phyloP scores from a whole-genome alignment of 2,329 filamentous ascomycete species.

The Claviceps purpurea region DNA sequence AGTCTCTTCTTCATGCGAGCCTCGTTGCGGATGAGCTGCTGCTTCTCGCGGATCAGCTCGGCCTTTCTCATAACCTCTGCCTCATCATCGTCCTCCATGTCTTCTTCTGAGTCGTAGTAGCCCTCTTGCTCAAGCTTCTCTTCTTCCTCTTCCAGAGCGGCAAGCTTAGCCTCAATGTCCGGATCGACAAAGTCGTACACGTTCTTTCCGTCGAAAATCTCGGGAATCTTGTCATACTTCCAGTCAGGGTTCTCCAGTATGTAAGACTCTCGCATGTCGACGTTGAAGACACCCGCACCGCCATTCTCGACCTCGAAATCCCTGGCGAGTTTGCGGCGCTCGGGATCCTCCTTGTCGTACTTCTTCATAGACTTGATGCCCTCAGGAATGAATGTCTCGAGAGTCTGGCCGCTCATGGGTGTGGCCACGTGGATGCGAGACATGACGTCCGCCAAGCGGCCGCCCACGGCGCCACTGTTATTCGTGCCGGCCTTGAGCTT shows the following conservation, averaged over 20 bases:
- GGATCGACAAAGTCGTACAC: conserved; percentile 95
- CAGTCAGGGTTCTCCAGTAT: conserved; percentile 77
- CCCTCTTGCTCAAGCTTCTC: conserved; percentile 83
- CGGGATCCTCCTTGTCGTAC: conserved; percentile 82
- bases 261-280: conserved; percentile 84
- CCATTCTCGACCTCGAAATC: conserved; percentile 88
- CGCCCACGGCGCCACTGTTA: conserved; percentile 60
- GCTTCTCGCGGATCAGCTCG: conserved; percentile 90
- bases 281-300: conserved; percentile 89
- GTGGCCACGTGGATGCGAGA: conserved; percentile 94
- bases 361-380: conserved; percentile 69
- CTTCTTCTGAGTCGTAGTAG: conserved; percentile 77
- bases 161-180: conserved; percentile 87
- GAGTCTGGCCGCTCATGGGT: conserved; percentile 66
- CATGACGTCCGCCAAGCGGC: conserved; percentile 79
- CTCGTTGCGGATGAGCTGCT: conserved; percentile 82
- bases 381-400: conserved; percentile 81
- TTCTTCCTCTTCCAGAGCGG: conserved; percentile 87
- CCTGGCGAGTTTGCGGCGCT: conserved; percentile 64
- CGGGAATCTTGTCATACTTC: conserved; percentile 93
- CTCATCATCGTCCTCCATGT: conserved; percentile 78
- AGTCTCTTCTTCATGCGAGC: conserved; percentile 89
- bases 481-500: conserved; percentile 89
- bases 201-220: conserved; percentile 90
- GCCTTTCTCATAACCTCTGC: conserved; percentile 84